A percentile compares a stretch with the other conserved stretches of the same genome.
These are phyloP conservation scores for Monilinia laxa DNA, from an alignment of 2,329 filamentous ascomycete genomes.

Conservation along the genomic window DNA sequence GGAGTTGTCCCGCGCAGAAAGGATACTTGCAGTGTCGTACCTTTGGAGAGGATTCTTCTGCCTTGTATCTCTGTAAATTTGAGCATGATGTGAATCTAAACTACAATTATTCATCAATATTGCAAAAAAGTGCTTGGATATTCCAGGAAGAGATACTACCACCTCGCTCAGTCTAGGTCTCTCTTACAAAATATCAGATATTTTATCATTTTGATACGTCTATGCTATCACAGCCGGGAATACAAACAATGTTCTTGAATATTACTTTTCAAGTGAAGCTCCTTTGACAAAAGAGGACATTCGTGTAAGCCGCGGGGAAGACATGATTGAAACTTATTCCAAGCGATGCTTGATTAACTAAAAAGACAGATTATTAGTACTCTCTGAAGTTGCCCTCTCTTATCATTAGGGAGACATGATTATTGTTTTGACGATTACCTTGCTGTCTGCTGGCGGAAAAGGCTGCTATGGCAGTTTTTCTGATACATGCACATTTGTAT, in stretches of 20 bases:
- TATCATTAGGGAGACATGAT: neutral
- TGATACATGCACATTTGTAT: neutral
- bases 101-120: neutral
- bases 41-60: neutral
- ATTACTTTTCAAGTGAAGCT: neutral
- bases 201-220: neutral
- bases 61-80: neutral
- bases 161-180: neutral
- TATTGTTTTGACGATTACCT: neutral
- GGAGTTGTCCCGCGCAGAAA: neutral
- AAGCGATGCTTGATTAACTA: neutral
- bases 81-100: neutral
- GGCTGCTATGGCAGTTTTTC: neutral
- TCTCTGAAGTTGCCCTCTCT: neutral
- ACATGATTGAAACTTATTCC: neutral
- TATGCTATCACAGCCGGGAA: neutral
- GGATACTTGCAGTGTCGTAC: neutral
- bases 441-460: neutral
- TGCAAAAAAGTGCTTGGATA: neutral
- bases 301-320: neutral
- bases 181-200: neutral
- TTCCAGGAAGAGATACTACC: neutral
- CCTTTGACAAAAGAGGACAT: neutral
- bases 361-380: neutral
- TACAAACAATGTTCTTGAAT: neutral